A percentile compares a stretch with the other conserved stretches of the same genome.
Conservation (phyloP, 768 basidiomycete genomes). For the Mycena amicta region DNA sequence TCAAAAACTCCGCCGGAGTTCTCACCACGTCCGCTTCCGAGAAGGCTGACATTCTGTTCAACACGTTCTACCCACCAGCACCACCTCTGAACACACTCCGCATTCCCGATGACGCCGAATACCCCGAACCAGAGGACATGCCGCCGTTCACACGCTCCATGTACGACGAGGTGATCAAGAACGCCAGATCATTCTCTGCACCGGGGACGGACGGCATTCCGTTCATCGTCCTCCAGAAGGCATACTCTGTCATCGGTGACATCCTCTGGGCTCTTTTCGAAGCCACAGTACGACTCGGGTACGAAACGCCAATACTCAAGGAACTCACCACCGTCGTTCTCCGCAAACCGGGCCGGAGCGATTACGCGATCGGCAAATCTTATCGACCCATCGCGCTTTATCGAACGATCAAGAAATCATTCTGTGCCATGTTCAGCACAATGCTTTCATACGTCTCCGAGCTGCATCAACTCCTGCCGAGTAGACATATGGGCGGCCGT, state of each 20-base stretch:
- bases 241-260: neutral
- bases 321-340: slow-evolving; percentile 23
- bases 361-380: slow-evolving; percentile 24
- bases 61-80: neutral
- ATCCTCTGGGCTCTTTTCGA: neutral
- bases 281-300: slow-evolving; percentile 1
- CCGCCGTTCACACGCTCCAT: neutral
- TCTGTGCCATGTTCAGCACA: slow-evolving; percentile 17
- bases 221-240: neutral
- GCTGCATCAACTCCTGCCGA: slow-evolving; percentile 11
- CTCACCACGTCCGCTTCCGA: neutral
- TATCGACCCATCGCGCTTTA: slow-evolving; percentile 28
- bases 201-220: slow-evolving; percentile 1
- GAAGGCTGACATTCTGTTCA: neutral
- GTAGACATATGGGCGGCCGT: slow-evolving; percentile 19
- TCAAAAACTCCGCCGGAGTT: neutral
- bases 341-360: slow-evolving; percentile 26
- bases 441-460: slow-evolving; percentile 16
- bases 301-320: slow-evolving; percentile 14
- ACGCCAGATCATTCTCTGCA: neutral
- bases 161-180: neutral
- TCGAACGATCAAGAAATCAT: too few relatives aligned
- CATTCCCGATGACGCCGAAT: neutral
- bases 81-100: neutral
- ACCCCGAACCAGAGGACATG: neutral